A percentile compares a stretch with the other conserved stretches of the same genome.
These are phyloP conservation scores for Syzygium malaccense DNA, from an alignment of 441 rosid genomes.

Conservation along the genomic window DNA sequence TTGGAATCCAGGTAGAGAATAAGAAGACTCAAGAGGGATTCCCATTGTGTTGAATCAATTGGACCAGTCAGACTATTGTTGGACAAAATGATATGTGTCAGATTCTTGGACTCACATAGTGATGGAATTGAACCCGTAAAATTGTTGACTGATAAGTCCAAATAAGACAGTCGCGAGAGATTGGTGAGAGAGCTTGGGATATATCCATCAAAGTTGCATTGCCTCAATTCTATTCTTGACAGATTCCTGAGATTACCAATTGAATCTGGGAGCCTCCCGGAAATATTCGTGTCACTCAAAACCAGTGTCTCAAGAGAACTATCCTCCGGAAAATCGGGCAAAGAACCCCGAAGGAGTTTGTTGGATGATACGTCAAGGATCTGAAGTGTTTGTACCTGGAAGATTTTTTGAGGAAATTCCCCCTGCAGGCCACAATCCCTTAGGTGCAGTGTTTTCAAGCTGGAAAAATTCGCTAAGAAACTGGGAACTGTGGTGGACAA, in stretches of 20 bases:
- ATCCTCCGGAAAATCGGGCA: not conserved
- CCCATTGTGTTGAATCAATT: not conserved
- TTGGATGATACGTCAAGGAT: not conserved
- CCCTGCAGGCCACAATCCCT: not conserved
- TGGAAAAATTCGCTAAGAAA: not conserved
- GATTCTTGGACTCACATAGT: not conserved
- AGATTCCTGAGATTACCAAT: conserved; percentile 18
- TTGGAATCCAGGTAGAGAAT: not conserved
- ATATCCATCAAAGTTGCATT: conserved; percentile 18
- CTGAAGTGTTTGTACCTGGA: not conserved
- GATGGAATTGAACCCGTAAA: conserved; percentile 11
- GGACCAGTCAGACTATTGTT: fast-evolving
- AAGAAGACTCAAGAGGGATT: not conserved
- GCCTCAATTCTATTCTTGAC: not conserved
- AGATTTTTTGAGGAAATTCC: not conserved
- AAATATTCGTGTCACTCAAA: conserved; percentile 8
- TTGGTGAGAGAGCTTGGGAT: conserved; percentile 18
- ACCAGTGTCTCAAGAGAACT: conserved; percentile 9
- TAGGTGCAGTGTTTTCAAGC: not conserved
- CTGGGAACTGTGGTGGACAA: not conserved
- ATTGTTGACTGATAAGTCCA: conserved; percentile 16
- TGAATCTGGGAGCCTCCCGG: conserved; percentile 23
- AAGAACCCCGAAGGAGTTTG: not conserved
- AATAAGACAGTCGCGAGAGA: conserved; percentile 3
- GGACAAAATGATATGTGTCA: not conserved